Base-by-base conservation (phyloP, 495 filamentous ascomycete species). In the Copromyces sp. region DNA sequence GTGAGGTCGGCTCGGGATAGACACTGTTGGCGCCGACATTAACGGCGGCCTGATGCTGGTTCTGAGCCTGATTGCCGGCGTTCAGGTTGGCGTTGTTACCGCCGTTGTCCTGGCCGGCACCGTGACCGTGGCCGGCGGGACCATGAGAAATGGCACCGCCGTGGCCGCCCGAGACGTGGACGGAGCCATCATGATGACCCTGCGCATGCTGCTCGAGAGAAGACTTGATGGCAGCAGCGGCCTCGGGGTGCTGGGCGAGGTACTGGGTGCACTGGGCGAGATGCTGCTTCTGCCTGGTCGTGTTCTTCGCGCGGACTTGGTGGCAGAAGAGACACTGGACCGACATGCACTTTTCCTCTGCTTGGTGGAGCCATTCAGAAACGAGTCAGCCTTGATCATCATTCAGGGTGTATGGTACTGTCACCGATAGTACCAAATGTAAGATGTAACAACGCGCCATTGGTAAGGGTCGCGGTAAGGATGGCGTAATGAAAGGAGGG, bases 211-310 rank as follows among this genome's bases (percentile, higher is more conserved):
- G 70, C 29, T 39, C 73, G 69, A 14, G 71, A 42, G 14, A 74
- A 68, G 16, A 69, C 72, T 40, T 75, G 73, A 47, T 76, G 70
- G 53, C 53, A 65, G 53, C 53, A 65, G 73, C 71, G 24, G 72
- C 75, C 4, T 79, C 77, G 39, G 79, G 79, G 68, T 80, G 77
- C 70, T 70, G 70, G n/a, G 69, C 44, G 61, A 79, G 79, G 71
- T 79, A 80, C 16, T 37, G 16, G 0, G 71, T 38, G 69, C 79
- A 80, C 16, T 77, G 71, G 4, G 74, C 68, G 16, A 80, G 79
- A 68, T 80, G 79, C 53, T 76, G 75, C 71, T 78, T 75, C 71
- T 80, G 79, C 29, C 79, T 76, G 9, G 79, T 80, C 17, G 79
- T 80, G 74, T 80, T 80, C 73, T 80, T 80, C 0, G 79, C 79